These are phyloP conservation scores for Cinnamomum chago DNA, from an alignment of 164 flowering plant genomes.

Conservation along the genomic window DNA sequence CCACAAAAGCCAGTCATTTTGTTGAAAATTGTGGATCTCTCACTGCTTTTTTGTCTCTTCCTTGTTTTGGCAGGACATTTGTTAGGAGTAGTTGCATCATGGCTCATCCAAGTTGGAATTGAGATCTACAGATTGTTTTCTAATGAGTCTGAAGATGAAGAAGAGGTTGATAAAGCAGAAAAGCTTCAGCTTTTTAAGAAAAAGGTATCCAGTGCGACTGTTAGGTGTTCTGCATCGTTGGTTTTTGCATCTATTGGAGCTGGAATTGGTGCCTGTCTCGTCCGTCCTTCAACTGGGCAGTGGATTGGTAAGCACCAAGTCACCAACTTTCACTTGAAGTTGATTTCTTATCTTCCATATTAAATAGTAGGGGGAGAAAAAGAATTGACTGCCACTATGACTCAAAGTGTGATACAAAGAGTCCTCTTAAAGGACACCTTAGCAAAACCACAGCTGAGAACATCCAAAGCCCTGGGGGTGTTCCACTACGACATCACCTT, in stretches of 20 bases:
- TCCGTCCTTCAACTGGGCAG: conserved; percentile 82
- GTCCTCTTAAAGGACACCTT: no score
- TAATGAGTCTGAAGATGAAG: conserved; percentile 25
- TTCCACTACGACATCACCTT: no score
- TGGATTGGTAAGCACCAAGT: conserved; percentile 73
- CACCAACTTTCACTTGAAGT: neutral
- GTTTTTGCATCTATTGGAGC: conserved; percentile 89
- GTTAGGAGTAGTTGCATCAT: conserved; percentile 76
- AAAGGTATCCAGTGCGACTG: conserved; percentile 43
- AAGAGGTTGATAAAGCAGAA: conserved; percentile 27
- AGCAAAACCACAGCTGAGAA: no score
- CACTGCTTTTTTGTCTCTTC: conserved; percentile 4
- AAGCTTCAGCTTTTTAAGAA: conserved; percentile 43
- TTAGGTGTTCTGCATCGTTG: conserved; percentile 70
- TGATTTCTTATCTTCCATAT: neutral
- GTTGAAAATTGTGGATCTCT: neutral
- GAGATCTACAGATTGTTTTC: conserved; percentile 50
- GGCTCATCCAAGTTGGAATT: conserved; percentile 80
- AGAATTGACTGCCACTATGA: neutral
- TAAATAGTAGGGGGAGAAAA: neutral
- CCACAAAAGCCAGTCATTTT: neutral
- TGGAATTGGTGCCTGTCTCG: conserved; percentile 65
- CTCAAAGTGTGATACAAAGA: no score
- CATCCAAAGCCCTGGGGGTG: no score
- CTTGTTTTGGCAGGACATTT: conserved; percentile 55